Evolutionary conservation across 495 filamentous ascomycete species (phyloP).

Genomic region (Xylaria flabelliformis): DNA sequence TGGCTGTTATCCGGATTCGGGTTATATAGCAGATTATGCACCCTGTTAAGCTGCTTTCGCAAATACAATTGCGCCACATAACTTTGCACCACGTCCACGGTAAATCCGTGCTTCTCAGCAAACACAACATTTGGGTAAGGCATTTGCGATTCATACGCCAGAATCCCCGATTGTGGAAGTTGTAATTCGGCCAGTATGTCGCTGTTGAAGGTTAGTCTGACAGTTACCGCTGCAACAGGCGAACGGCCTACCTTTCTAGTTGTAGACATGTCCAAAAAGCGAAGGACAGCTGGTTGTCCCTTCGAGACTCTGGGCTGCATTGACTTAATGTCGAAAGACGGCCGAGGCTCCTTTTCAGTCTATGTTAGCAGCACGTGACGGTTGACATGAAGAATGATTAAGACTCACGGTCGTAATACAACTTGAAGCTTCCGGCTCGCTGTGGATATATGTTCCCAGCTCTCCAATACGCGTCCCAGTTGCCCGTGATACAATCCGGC

Average conservation of each 20-base stretch:
- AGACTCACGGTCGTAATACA: conserved; percentile 75
- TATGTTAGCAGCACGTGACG: conserved; percentile 10
- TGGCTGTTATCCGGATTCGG: conserved; percentile 55
- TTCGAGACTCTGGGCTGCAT: conserved; percentile 42
- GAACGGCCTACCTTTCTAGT: conserved; percentile 78
- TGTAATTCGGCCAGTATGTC: conserved; percentile 92
- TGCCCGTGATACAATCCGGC: conserved; percentile 91
- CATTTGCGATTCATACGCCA: conserved; percentile 73
- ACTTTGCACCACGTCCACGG: conserved; percentile 69
- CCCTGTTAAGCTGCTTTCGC: conserved; percentile 81
- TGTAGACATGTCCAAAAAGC: conserved; percentile 96
- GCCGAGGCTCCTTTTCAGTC: conserved; percentile 48
- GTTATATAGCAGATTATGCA: conserved; percentile 82
- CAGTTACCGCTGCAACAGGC: neutral
- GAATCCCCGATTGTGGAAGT: conserved; percentile 78
- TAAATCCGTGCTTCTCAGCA: conserved; percentile 49
- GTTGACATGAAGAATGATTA: neutral
- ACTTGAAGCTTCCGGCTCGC: conserved; percentile 79
- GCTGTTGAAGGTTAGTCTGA: conserved; percentile 49
- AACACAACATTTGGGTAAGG: conserved; percentile 62
- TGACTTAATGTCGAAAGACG: conserved; percentile 45
- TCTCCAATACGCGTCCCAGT: conserved; percentile 84
- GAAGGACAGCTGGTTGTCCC: conserved; percentile 69
- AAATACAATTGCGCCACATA: conserved; percentile 88
- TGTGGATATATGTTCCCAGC: conserved; percentile 83